Conservation (phyloP, 305 asterid genomes). For the Fraxinus nigra region DNA sequence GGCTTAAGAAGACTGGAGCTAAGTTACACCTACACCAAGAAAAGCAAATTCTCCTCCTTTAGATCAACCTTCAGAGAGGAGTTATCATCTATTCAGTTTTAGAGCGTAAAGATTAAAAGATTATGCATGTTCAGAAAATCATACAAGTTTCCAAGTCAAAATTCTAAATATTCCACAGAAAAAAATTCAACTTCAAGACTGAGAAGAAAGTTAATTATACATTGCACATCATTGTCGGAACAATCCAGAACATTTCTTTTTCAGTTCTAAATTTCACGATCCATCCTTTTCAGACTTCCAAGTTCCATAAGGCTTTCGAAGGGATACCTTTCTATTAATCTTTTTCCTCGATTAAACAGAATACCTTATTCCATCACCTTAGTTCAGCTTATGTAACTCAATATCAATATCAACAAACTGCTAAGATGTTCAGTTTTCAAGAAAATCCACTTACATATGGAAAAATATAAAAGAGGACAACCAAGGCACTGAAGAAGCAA, state of each 20-base stretch:
- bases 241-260: background rate
- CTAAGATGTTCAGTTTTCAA: background rate
- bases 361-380: background rate
- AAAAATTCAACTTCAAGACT: background rate
- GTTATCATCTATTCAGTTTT: background rate
- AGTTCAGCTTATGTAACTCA: background rate
- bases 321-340: background rate
- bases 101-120: background rate
- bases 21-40: background rate
- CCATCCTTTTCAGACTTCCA: background rate
- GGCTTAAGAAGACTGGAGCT: background rate
- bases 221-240: background rate
- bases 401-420: background rate
- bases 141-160: background rate
- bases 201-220: background rate
- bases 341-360: background rate
- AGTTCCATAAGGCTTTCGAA: background rate
- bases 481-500: constrained; percentile 17
- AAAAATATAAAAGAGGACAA: constrained; percentile 15
- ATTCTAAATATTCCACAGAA: background rate
- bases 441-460: constrained; percentile 5
- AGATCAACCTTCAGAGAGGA: background rate
- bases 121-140: background rate
- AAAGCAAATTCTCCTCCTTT: background rate
- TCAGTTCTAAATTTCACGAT: background rate